Base-by-base conservation (phyloP, 2,329 filamentous ascomycete genomes). In the Colletotrichum cereale region DNA sequence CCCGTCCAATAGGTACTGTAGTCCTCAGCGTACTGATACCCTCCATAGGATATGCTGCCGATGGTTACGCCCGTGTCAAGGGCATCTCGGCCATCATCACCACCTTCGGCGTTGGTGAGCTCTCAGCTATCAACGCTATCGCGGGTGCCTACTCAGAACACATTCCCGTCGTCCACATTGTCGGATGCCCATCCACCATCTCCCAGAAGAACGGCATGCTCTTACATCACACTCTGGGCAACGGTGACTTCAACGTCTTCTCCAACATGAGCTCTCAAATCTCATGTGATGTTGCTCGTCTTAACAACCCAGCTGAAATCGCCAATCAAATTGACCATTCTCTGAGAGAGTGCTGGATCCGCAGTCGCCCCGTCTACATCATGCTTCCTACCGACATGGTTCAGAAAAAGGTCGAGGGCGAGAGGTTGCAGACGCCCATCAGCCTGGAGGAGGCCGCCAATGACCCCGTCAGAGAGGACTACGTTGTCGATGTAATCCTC, bases 211-310 rank as follows among this genome's bases (percentile, higher is more conserved):
- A 84, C 63, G 83, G 83, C 74, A 84, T 86, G 82, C 80, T 86
- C 42, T 81, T 87, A 40, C 91, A 93, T 76, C 92, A 94, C 80
- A 93, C 92, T 0, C 88, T 94, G 1, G 91, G 90, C 67, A 93
- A 93, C 75, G 92, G 94, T 71, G 92, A 97, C 82, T 97, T 93
- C 82, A 91, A 92, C 72, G 93, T 94, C 66, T 97, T 97, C 80
- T 87, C 90, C 75, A 89, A 93, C 77, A 97, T 97, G 92, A 93
- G 87, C 79, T 84, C 87, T 57, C 82, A 89, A 62, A 90, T 97
- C 75, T 93, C 93, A 1, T 92, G 90, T 78, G 89, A 90, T 29
- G 86, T 93, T 48, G 90, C 92, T 65, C 91, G 91, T 76, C 86
- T 97, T 67, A 91, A 90, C 78, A 87, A 93, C 73, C 89, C 92